Base-by-base conservation (phyloP, 106 monocot genomes). In the Dendrobium officinale region DNA sequence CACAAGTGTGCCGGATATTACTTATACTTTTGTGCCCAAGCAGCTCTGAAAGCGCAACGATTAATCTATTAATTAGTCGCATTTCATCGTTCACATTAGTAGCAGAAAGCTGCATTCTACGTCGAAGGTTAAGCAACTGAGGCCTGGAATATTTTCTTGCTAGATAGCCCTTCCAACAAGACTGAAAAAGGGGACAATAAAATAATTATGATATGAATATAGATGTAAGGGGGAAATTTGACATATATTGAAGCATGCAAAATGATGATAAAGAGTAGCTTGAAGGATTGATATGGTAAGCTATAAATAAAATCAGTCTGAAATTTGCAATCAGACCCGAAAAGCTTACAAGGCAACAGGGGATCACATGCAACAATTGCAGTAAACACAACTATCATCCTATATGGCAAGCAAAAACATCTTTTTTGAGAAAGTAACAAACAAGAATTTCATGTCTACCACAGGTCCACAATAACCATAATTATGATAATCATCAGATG, bases 31-130 rank as follows among this genome's bases (percentile, higher is more conserved):
- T 86, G 66, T 80, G 75, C 9, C 73, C 81, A 79, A 81, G 77
- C 16, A 91, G 87, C 67, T 85, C 85, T 10, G 89, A 85, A 79
- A 92, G 81, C 78, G 91, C 91, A 48, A 85, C 51, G 27, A 89
- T 75, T 66, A 92, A 82, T 80, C 78, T 86, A 74, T 89, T 89
- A 67, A 92, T 87, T 26, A 92, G 75, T 58, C 84, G 72, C 81
- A 73, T 85, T 67, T 77, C 75, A 68, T 92, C 79, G 31, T 87
- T 83, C 6, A 85, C 83, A 73, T 85, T 82, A 55, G 77, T 80
- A 67, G 85, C 42, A 45, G 81, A 85, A 41, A 56, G 79, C 31
- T 83, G 37, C 37, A 91, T 26, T 73, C 77, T 89, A 51, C 17
- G 45, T 40, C 86, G 74, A 18, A 88, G 61, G 51, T 85, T 49